Percentiles rank a stretch among this genome's conserved stretches.
Conservation (phyloP, 2,329 filamentous ascomycete genomes). For the Colletotrichum echinochloae region DNA sequence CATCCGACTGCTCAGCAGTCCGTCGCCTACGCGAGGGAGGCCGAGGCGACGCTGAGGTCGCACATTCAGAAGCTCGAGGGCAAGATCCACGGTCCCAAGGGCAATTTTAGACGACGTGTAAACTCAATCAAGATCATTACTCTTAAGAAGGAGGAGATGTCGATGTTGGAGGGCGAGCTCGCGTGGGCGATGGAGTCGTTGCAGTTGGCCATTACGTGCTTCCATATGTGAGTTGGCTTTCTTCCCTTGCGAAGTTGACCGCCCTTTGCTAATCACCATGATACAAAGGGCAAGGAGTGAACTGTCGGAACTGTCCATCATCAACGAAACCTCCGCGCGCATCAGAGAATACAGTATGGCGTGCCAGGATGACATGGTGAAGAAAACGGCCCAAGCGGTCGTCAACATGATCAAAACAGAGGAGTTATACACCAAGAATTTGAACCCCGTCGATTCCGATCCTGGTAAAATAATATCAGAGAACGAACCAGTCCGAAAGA, state of each 20-base stretch:
- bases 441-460: not conserved
- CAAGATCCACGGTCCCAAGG: not conserved
- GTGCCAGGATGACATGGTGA: not conserved
- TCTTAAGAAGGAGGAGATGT: not conserved
- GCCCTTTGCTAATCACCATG: not conserved
- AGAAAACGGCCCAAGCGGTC: not conserved
- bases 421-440: not conserved
- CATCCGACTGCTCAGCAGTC: not conserved
- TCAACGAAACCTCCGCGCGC: not conserved
- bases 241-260: not conserved
- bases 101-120: not conserved
- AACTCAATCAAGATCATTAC: not conserved
- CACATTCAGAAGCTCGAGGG: not conserved
- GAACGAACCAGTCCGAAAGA: not conserved
- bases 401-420: not conserved
- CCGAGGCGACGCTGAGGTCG: not conserved
- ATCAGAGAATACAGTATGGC: not conserved
- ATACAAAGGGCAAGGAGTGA: not conserved
- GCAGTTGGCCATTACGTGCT: not conserved
- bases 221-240: not conserved
- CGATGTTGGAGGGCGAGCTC: not conserved
- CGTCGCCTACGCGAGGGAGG: not conserved
- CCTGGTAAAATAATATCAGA: not conserved
- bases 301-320: not conserved
- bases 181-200: not conserved